Evolutionary conservation across 345 rosid genomes (phyloP).

Genomic region (Leavenworthia alabamica): DNA sequence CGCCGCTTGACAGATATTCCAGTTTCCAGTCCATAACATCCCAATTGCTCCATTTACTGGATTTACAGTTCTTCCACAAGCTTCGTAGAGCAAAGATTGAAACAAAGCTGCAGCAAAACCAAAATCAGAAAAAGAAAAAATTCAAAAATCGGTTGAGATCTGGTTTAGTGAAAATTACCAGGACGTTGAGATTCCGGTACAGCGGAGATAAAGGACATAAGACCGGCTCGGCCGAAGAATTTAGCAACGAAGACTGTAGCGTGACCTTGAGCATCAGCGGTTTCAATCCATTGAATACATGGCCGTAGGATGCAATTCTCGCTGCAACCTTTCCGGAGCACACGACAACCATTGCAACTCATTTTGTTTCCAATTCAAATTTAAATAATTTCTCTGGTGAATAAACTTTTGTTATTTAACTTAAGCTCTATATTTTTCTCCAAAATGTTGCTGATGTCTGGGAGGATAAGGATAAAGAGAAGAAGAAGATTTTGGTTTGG

Average conservation of each 20-base stretch:
- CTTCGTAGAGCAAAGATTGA: conserved; percentile 81
- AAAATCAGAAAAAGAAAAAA: background rate
- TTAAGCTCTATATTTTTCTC: background rate
- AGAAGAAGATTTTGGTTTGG: conserved; percentile 26
- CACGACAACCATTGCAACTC: conserved; percentile 99
- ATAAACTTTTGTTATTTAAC: background rate
- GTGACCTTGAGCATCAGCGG: conserved; percentile 89
- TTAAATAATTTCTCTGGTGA: background rate
- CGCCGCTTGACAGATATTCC: conserved; percentile 85
- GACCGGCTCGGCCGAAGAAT: conserved; percentile 96
- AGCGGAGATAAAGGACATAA: conserved; percentile 92
- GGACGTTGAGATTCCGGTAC: conserved; percentile 89
- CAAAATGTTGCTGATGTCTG: conserved; percentile 2
- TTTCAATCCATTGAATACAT: conserved; percentile 84
- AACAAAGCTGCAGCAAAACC: conserved; percentile 52
- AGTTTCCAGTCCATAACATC: conserved; percentile 81
- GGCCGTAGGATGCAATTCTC: conserved; percentile 84
- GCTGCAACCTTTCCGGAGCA: conserved; percentile 93
- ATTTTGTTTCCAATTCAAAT: conserved; percentile 25
- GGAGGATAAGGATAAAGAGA: background rate
- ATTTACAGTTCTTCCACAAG: conserved; percentile 91
- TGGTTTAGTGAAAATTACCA: conserved; percentile 35
- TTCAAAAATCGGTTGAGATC: background rate
- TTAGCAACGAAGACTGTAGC: conserved; percentile 97
- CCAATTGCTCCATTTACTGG: conserved; percentile 97